These are phyloP conservation scores for Reticulascus tulasneorum DNA, from an alignment of 2,329 filamentous ascomycete species.

Conservation along the genomic window DNA sequence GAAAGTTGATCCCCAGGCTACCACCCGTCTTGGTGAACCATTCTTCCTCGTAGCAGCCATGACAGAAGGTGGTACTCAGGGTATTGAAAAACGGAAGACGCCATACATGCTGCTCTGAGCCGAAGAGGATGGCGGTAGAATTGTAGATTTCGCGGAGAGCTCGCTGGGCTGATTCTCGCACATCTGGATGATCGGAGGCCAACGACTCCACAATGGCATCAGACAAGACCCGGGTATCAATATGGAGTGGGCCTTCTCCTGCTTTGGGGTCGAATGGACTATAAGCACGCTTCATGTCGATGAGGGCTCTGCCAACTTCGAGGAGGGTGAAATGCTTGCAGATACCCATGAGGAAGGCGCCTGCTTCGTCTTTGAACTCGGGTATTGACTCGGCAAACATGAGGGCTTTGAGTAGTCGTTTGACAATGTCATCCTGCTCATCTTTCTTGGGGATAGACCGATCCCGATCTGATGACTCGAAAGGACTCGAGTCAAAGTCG, in stretches of 20 bases:
- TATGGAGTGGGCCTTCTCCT: conserved; percentile 80
- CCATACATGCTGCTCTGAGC: conserved; percentile 65
- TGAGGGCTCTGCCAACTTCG: conserved; percentile 81
- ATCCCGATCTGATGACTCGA: conserved; percentile 73
- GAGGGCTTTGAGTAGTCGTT: conserved; percentile 83
- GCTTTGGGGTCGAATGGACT: conserved; percentile 80
- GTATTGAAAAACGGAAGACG: conserved; percentile 81
- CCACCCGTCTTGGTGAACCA: conserved; percentile 98
- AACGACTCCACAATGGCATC: conserved; percentile 89
- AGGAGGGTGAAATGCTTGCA: conserved; percentile 88
- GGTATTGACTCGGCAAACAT: conserved; percentile 81
- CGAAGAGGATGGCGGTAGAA: conserved; percentile 74
- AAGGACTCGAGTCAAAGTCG: conserved; percentile 64
- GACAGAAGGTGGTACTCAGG: conserved; percentile 79
- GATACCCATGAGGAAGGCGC: conserved; percentile 71
- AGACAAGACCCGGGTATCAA: conserved; percentile 82
- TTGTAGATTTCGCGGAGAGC: conserved; percentile 76
- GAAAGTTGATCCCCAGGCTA: conserved; percentile 80
- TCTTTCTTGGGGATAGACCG: conserved; percentile 85
- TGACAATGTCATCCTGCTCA: conserved; percentile 75
- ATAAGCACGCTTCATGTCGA: conserved; percentile 70
- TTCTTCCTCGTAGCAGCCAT: conserved; percentile 94
- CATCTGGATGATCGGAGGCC: conserved; percentile 74
- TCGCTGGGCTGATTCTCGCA: conserved; percentile 78
- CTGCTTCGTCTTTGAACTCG: conserved; percentile 73